Percentiles rank a stretch among this genome's conserved stretches.
These are phyloP conservation scores for Ustilago curta DNA, from an alignment of 1,284 basidiomycete genomes.

Conservation along the genomic window DNA sequence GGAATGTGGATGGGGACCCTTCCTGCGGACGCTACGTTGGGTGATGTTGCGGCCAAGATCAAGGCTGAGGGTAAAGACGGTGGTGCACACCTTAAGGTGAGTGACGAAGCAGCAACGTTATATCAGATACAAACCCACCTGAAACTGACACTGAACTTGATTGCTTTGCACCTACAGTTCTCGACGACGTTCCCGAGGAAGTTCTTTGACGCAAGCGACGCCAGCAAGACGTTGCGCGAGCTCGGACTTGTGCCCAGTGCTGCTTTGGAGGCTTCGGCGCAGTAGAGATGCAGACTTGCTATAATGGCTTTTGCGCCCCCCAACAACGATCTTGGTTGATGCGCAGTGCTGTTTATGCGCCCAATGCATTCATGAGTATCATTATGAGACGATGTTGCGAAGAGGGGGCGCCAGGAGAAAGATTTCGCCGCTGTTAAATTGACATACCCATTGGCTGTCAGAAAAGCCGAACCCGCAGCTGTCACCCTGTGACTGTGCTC, in stretches of 20 bases:
- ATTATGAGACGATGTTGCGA: background rate
- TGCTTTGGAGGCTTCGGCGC: conserved; percentile 59
- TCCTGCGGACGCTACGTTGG: conserved; percentile 56
- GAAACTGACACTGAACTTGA: background rate
- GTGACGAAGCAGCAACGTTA: background rate
- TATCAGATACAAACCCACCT: too few relatives aligned
- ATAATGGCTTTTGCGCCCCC: background rate
- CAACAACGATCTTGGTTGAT: too few relatives aligned
- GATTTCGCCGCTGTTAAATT: background rate
- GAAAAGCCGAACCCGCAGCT: background rate
- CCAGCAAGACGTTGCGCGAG: conserved; percentile 59
- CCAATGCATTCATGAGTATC: background rate
- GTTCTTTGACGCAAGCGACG: conserved; percentile 58
- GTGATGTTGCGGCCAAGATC: conserved; percentile 55
- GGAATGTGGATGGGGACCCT: conserved; percentile 66
- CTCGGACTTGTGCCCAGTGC: conserved; percentile 67
- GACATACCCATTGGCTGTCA: background rate
- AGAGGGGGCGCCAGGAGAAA: too few relatives aligned
- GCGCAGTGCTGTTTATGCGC: background rate
- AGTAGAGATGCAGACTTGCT: conserved; percentile 1
- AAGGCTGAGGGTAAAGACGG: conserved; percentile 54
- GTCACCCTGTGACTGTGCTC: conserved; percentile 14
- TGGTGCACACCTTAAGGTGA: conserved; percentile 54
- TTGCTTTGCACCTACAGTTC: conserved; percentile 46
- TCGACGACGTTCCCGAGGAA: conserved; percentile 67